Conservation (phyloP, 352 stramenopile genomes). For the Globisporangium uncinulatum region DNA sequence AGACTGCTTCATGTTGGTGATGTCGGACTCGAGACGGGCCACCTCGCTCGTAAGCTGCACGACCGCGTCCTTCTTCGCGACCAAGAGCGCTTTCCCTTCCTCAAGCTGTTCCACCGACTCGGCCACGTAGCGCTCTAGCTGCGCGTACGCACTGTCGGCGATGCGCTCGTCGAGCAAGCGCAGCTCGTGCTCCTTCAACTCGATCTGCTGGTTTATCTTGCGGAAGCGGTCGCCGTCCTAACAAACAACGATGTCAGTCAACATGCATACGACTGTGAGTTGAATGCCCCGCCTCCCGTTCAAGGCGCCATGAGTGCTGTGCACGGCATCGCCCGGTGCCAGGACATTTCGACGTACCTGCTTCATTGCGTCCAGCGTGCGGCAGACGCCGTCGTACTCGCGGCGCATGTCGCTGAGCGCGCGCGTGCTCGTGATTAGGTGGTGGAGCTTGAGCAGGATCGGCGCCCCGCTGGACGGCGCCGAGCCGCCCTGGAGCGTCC, state of each 20-base stretch:
- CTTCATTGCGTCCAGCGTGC: constrained; percentile 59
- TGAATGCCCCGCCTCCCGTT: too few species aligned
- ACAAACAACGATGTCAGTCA: background rate
- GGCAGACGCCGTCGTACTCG: constrained; percentile 57
- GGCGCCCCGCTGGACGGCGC: constrained; percentile 67
- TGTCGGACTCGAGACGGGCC: constrained; percentile 66
- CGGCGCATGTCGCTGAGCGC: constrained; percentile 61
- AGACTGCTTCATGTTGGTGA: constrained; percentile 77
- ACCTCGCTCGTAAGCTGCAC: constrained; percentile 74
- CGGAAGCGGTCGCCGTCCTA: constrained; percentile 70
- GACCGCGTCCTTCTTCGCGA: constrained; percentile 61
- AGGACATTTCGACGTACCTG: constrained; percentile 26
- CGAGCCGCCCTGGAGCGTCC: constrained; percentile 93
- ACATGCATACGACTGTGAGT: background rate
- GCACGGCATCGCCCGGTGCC: background rate
- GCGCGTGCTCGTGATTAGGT: constrained; percentile 67
- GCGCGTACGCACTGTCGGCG: constrained; percentile 66
- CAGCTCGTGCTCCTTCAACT: constrained; percentile 82
- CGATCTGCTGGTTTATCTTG: constrained; percentile 68
- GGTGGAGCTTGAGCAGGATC: constrained; percentile 78
- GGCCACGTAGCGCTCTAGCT: constrained; percentile 68
- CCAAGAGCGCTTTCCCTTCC: constrained; percentile 52
- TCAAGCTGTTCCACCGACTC: constrained; percentile 70
- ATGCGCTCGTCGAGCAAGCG: constrained; percentile 76
- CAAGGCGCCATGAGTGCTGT: too few species aligned